Evolutionary conservation across 176 grass and related monocot species (phyloP), one percentile per base, ranked within the genome.

Genomic region (Melocanna baccifera): DNA sequence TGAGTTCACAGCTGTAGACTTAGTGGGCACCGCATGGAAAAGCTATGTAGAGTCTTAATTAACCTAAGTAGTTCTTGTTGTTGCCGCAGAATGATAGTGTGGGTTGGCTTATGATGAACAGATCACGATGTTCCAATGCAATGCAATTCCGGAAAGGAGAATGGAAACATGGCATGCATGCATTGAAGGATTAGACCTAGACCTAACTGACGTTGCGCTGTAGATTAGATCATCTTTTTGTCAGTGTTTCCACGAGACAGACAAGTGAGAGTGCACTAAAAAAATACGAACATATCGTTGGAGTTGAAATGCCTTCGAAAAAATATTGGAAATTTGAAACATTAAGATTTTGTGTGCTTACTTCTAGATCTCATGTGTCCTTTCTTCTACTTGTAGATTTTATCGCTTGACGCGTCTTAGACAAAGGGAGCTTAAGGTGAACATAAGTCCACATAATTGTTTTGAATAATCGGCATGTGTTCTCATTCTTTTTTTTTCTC

Each of bases 381-480:
- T 32, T 84, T 56, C 40, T 48, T 42, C 41, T 78, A 59, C 26
- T 26, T 22, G 36, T 48, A 36, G 63, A 85, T 71, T 79, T 62
- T 26, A 13, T 79, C 66, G 26, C 65, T 71, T 46, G 62, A 76
- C 61, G 65, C 26, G 20, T 20, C 18, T 58, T 55, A 43, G 71
- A 77, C 22, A 84, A 68, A n/a, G 71, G 5, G n/a, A 56, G 29
- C 62, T 45, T 41, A 8, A 59, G 4, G 62, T 39, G 63, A 76
- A 7, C 29, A 28, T 26, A 82, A 62, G 79, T 82, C 86, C 63
- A 62, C 22, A 87, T 69, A 82, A 50, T 50, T 69, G 51, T 87
- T 61, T 76, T 87, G 78, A 76, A 87, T 61, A 68, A 82, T 39
- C 26, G 51, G 39, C 19, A 69, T 6, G 3, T 26, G 57, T 62